A percentile compares a stretch with the other conserved stretches of the same genome.
phyloP scores from a whole-genome alignment of 306 rosid genomes.

The Inga leiocalycina region DNA sequence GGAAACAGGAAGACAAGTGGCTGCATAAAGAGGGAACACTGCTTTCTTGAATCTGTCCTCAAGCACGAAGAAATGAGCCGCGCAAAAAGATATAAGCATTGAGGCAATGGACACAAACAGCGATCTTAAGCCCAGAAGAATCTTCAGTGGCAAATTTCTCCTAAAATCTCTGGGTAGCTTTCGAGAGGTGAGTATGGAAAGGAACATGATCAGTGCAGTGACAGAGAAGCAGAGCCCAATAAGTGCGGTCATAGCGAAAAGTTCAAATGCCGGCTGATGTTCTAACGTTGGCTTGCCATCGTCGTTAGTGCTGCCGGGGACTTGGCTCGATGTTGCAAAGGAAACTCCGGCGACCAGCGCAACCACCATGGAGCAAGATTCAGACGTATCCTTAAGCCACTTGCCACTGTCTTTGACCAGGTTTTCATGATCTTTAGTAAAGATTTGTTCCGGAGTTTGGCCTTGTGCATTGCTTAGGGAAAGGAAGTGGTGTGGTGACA shows the following conservation, averaged over 20 bases:
- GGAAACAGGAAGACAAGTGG: constrained; percentile 45
- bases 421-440: neutral
- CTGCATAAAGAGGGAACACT: constrained; percentile 36
- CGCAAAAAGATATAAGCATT: constrained; percentile 49
- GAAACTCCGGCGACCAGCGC: constrained; percentile 28
- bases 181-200: constrained; percentile 50
- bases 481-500: neutral
- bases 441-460: neutral
- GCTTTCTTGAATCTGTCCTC: constrained; percentile 32
- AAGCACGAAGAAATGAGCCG: constrained; percentile 51
- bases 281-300: constrained; percentile 37
- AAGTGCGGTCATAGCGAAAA: constrained; percentile 42
- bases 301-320: constrained; percentile 26
- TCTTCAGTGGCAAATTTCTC: constrained; percentile 39
- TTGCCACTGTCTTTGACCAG: neutral
- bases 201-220: constrained; percentile 55
- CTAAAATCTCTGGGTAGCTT: constrained; percentile 49
- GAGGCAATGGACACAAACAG: constrained; percentile 53
- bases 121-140: constrained; percentile 47
- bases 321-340: constrained; percentile 1
- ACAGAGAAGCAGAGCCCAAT: constrained; percentile 57
- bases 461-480: neutral
- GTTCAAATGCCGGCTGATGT: constrained; percentile 35
- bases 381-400: constrained; percentile 17
- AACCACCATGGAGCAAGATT: constrained; percentile 32